Percentiles rank a stretch among this genome's conserved stretches.
phyloP scores from a whole-genome alignment of 148 eudicot species.

The Camellia japonica region DNA sequence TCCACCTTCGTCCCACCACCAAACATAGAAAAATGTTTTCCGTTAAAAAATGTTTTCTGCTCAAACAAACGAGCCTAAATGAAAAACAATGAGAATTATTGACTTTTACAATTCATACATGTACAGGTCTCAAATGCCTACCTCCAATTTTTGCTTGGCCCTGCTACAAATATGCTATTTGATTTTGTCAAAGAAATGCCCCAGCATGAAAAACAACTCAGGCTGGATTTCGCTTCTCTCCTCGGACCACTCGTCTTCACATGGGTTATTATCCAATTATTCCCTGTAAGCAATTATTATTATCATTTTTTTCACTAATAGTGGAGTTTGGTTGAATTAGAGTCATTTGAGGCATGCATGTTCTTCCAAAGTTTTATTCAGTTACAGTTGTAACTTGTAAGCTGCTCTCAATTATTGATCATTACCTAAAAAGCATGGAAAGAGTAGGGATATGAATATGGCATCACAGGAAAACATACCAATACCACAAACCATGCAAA shows the following conservation, averaged over 20 bases:
- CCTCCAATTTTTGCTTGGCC: conserved; percentile 58
- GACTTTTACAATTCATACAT: conserved; percentile 13
- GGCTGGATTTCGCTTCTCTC: conserved; percentile 67
- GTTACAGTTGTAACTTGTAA: not conserved
- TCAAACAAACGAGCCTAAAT: not conserved
- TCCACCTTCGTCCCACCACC: too few relatives aligned
- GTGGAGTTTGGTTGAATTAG: not conserved
- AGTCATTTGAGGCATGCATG: not conserved
- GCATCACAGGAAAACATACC: not conserved
- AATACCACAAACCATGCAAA: too few relatives aligned
- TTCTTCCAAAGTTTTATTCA: not conserved
- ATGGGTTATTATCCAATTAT: conserved; percentile 74
- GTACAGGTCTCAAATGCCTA: conserved; percentile 83
- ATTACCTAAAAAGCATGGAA: not conserved
- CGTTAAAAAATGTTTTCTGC: too few relatives aligned
- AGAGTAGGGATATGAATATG: not conserved
- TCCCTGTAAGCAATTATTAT: conserved; percentile 42
- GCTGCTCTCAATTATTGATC: not conserved
- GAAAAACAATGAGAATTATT: not conserved
- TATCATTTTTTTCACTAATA: not conserved
- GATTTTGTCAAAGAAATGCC: conserved; percentile 96
- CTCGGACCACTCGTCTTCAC: conserved; percentile 83
- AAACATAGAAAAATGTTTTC: too few relatives aligned
- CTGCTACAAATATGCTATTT: conserved; percentile 50
- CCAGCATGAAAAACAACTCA: conserved; percentile 56